Percentiles rank a stretch among this genome's conserved stretches.
Conservation (phyloP, 495 filamentous ascomycete species). For the Endocarpon pusillum region DNA sequence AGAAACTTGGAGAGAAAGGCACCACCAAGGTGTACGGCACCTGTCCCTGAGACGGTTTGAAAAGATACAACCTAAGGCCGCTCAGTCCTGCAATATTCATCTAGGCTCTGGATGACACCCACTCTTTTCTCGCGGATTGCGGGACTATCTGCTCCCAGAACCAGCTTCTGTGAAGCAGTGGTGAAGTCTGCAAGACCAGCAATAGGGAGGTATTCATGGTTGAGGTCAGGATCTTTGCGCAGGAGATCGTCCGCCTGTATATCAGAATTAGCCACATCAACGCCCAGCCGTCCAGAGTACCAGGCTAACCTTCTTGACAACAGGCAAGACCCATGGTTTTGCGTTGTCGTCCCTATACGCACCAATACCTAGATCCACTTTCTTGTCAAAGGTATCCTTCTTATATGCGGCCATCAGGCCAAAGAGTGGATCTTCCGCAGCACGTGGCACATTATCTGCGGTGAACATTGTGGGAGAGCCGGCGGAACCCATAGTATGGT, state of each 20-base stretch:
- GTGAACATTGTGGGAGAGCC: constrained; percentile 48
- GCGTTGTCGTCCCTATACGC: constrained; percentile 91
- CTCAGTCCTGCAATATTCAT: constrained; percentile 1
- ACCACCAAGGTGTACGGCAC: constrained; percentile 38
- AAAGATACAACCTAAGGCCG: constrained; percentile 28
- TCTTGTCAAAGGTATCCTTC: constrained; percentile 66
- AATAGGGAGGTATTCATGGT: constrained; percentile 98
- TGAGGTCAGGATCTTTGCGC: constrained; percentile 69
- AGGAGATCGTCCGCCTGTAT: constrained; percentile 74
- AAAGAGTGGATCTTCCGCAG: constrained; percentile 91
- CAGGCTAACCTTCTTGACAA: constrained; percentile 72
- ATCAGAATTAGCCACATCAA: constrained; percentile 1
- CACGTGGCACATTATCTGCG: constrained; percentile 64
- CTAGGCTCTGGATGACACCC: constrained; percentile 7
- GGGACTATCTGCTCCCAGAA: constrained; percentile 63
- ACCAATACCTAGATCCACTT: constrained; percentile 92
- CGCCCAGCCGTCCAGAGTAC: neutral
- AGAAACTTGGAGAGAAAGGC: constrained; percentile 40
- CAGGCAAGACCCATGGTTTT: constrained; percentile 95
- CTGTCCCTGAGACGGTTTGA: constrained; percentile 44
- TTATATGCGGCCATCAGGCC: constrained; percentile 79
- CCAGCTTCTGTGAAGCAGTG: constrained; percentile 71
- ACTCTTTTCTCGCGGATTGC: constrained; percentile 74
- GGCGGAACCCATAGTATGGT: constrained; percentile 30
- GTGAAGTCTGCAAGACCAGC: constrained; percentile 74